A percentile compares a stretch with the other conserved stretches of the same genome.
Evolutionary conservation across 1,284 basidiomycete species (phyloP).

Genomic region (Takashimella koratensis): DNA sequence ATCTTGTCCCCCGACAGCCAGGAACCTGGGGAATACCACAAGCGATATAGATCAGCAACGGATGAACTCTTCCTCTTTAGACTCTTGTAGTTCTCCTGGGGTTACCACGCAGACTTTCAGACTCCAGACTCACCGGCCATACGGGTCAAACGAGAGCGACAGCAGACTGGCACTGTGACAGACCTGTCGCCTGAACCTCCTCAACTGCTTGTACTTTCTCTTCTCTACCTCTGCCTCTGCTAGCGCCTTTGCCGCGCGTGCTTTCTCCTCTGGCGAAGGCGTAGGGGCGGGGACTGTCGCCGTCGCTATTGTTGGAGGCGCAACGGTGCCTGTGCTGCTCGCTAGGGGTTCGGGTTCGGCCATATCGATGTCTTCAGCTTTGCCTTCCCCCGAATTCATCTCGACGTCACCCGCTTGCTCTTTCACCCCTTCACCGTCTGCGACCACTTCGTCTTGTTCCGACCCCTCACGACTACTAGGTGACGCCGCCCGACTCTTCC

Average conservation of each 20-base stretch:
- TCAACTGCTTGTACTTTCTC: conserved; percentile 25
- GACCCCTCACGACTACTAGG: background rate
- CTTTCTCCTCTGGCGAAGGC: conserved; percentile 2
- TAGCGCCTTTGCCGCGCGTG: conserved; percentile 3
- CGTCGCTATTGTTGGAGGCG: background rate
- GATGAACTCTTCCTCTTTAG: background rate
- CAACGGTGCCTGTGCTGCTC: background rate
- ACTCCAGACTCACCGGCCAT: conserved; percentile 18
- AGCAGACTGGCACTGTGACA: conserved; percentile 27
- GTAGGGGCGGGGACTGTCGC: background rate
- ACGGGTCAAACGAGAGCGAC: conserved; percentile 29
- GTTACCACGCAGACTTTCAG: too few species aligned
- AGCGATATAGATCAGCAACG: background rate
- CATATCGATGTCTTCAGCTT: background rate
- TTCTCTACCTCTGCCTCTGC: conserved; percentile 14
- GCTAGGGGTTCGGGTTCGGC: background rate
- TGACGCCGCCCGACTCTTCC: too few species aligned
- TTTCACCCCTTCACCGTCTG: background rate
- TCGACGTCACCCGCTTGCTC: conserved; percentile 11
- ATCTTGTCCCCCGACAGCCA: conserved; percentile 41
- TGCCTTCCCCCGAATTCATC: conserved; percentile 7
- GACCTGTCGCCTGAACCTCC: conserved; percentile 21
- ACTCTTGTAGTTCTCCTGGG: too few species aligned
- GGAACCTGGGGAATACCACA: conserved; percentile 14
- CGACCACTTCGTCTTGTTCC: background rate